phyloP scores from a whole-genome alignment of 768 basidiomycete species.

The Hygrophoropsis aurantiaca region DNA sequence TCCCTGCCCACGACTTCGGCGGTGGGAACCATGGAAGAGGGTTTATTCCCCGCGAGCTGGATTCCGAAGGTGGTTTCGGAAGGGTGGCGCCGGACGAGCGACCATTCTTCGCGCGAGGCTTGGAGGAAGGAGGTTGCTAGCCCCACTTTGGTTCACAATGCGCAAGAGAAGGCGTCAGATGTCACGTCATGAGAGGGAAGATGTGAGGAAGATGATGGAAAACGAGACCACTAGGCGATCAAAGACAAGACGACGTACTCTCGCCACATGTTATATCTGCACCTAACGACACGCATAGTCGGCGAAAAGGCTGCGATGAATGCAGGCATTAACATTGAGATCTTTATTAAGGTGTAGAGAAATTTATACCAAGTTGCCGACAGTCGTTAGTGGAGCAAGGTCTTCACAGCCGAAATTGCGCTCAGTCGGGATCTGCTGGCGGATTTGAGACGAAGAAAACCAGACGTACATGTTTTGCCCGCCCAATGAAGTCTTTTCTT shows the following conservation, averaged over 20 bases:
- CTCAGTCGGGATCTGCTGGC: too few species aligned
- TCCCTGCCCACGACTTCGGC: slow-evolving; percentile 81
- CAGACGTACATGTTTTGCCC: slow-evolving; percentile 77
- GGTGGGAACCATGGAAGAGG: slow-evolving; percentile 70
- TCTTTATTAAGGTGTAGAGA: slow-evolving; percentile 1
- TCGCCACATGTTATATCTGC: slow-evolving; percentile 96
- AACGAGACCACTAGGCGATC: background rate
- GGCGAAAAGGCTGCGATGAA: slow-evolving; percentile 76
- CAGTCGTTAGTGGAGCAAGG: slow-evolving; percentile 86
- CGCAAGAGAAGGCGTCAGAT: background rate
- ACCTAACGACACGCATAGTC: slow-evolving; percentile 82
- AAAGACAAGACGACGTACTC: slow-evolving; percentile 46
- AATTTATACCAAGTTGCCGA: slow-evolving; percentile 81
- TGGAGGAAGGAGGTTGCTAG: slow-evolving; percentile 86
- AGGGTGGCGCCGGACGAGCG: slow-evolving; percentile 84
- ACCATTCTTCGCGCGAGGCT: slow-evolving; percentile 95
- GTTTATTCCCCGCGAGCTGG: slow-evolving; percentile 89
- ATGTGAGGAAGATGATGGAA: background rate
- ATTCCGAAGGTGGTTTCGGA: slow-evolving; percentile 87
- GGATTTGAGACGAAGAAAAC: too few species aligned
- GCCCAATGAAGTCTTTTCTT: slow-evolving; percentile 87
- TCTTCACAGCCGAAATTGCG: slow-evolving; percentile 41
- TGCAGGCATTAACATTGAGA: background rate
- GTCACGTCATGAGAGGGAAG: slow-evolving; percentile 1
- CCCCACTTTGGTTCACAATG: slow-evolving; percentile 64